A percentile compares a stretch with the other conserved stretches of the same genome.
These are phyloP conservation scores for Trifolium fragiferum DNA, from an alignment of 306 rosid genomes.

Conservation along the genomic window DNA sequence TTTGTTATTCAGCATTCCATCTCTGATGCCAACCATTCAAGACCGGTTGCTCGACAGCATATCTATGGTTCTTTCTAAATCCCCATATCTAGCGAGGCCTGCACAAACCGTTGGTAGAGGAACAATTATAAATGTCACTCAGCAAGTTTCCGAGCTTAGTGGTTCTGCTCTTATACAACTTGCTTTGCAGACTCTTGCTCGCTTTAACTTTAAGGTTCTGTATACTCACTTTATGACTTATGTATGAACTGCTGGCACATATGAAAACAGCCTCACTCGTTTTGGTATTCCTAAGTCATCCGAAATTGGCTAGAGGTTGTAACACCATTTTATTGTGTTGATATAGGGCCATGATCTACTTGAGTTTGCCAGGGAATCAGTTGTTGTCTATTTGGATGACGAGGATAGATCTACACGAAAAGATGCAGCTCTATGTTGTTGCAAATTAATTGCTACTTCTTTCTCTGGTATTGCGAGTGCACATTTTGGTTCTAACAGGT, in stretches of 20 bases:
- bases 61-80: slow-evolving; percentile 87
- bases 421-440: slow-evolving; percentile 97
- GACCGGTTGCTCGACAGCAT: slow-evolving; percentile 91
- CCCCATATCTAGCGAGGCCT: slow-evolving; percentile 75
- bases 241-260: slow-evolving; percentile 19
- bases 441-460: slow-evolving; percentile 86
- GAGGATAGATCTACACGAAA: slow-evolving; percentile 91
- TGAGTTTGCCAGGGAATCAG: slow-evolving; percentile 94
- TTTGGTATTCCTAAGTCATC: slow-evolving; percentile 16
- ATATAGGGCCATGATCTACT: slow-evolving; percentile 93
- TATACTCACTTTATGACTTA: slow-evolving; percentile 37
- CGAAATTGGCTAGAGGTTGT: slow-evolving; percentile 24
- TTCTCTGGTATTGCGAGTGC: slow-evolving; percentile 64
- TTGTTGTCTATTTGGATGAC: slow-evolving; percentile 91
- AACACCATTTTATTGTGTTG: slow-evolving; percentile 41
- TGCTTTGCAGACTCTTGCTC: slow-evolving; percentile 95
- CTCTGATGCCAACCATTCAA: slow-evolving; percentile 89
- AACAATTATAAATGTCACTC: slow-evolving; percentile 59
- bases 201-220: slow-evolving; percentile 89
- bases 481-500: slow-evolving; percentile 75
- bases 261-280: slow-evolving; percentile 25
- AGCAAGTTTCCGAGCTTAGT: slow-evolving; percentile 75
- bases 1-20: slow-evolving; percentile 72
- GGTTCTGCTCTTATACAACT: slow-evolving; percentile 84
- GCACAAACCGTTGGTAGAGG: slow-evolving; percentile 63